Percentiles rank a stretch among this genome's conserved stretches.
Evolutionary conservation across 352 stramenopile genomes (phyloP).

Genomic region (Phytophthora pini): DNA sequence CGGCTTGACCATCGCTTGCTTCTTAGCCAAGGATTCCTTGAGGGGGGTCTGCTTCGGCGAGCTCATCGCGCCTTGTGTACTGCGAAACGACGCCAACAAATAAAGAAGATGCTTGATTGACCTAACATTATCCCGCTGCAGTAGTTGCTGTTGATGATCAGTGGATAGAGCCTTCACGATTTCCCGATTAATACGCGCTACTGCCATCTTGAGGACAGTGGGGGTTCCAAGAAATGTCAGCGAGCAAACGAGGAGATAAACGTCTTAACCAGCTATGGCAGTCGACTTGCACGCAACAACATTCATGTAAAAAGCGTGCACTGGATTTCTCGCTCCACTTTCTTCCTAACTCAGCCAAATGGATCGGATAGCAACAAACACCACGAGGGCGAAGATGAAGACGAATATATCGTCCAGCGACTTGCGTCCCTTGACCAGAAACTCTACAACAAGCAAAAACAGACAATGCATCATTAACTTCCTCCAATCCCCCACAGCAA

Average conservation of each 20-base stretch:
- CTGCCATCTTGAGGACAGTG: no score
- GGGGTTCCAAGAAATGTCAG: no score
- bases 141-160: no score
- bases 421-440: conserved; percentile 72
- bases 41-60: neutral
- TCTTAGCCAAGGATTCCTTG: conserved; percentile 2
- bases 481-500: neutral
- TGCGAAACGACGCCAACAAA: conserved; percentile 13
- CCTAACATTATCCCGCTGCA: no score
- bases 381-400: conserved; percentile 72
- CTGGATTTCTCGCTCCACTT: neutral
- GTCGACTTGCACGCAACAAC: no score
- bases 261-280: no score
- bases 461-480: conserved; percentile 3
- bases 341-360: conserved; percentile 45
- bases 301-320: no score
- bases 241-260: no score
- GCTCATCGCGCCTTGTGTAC: neutral
- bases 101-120: conserved; percentile 10
- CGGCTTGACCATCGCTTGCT: neutral
- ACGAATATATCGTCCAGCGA: conserved; percentile 77
- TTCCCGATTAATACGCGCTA: no score
- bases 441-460: conserved; percentile 41
- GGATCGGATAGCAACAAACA: conserved; percentile 52
- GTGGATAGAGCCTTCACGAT: no score